Evolutionary conservation across 2,329 filamentous ascomycete genomes (phyloP).

Genomic region (Diaporthe citrichinensis): DNA sequence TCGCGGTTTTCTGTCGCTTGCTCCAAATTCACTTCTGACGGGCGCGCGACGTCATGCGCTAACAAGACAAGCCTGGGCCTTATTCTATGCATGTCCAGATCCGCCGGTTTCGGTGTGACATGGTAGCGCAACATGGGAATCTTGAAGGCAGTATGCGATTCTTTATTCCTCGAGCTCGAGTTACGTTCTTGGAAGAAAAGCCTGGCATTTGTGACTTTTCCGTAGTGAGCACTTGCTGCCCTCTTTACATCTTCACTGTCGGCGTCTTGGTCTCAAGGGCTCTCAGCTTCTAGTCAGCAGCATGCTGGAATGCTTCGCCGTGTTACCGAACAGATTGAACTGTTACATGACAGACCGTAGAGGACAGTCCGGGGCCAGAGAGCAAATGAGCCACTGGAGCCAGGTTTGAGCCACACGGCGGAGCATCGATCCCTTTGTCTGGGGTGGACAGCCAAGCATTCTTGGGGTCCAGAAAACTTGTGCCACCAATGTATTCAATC

Average conservation of each 20-base stretch:
- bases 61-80: neutral
- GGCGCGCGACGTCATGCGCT: conserved; percentile 28
- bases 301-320: neutral
- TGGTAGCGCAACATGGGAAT: neutral
- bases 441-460: neutral
- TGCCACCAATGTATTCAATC: neutral
- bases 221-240: neutral
- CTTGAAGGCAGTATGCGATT: neutral
- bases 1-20: conserved; percentile 15
- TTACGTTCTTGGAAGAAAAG: neutral
- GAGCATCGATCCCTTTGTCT: neutral
- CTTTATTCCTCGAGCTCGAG: neutral
- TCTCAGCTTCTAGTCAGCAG: neutral
- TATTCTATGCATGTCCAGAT: neutral
- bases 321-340: neutral
- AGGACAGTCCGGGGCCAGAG: neutral
- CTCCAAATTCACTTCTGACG: conserved; percentile 14
- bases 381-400: neutral
- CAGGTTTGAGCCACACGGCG: neutral
- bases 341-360: neutral
- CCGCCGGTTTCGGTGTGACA: conserved; percentile 22
- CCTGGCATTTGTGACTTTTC: neutral
- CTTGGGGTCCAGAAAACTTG: neutral
- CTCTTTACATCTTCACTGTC: neutral
- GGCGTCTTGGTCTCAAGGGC: neutral